phyloP scores from a whole-genome alignment of 768 basidiomycete genomes.

The Leccinum longicurvipes region DNA sequence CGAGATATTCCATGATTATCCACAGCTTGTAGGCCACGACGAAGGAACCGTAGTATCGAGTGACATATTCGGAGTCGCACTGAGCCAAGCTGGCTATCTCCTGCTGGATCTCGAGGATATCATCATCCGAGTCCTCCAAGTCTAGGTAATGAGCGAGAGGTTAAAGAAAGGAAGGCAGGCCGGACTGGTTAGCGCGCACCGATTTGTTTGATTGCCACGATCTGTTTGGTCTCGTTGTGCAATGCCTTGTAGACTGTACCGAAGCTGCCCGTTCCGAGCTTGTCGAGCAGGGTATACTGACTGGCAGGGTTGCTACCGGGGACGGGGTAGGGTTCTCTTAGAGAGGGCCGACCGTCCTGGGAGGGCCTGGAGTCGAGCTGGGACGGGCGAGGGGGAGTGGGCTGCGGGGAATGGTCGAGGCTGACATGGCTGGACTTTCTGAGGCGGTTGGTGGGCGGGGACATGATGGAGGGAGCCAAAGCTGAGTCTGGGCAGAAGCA shows the following conservation, averaged over 20 bases:
- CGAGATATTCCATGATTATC: conserved; percentile 99
- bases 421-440: conserved; percentile 39
- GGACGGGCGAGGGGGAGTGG: conserved; percentile 43
- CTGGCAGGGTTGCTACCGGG: conserved; percentile 80
- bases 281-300: conserved; percentile 91
- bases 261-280: conserved; percentile 96
- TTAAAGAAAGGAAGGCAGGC: conserved; percentile 2
- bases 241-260: conserved; percentile 97
- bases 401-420: conserved; percentile 28
- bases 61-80: conserved; percentile 96
- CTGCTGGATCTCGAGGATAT: conserved; percentile 97
- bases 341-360: conserved; percentile 32
- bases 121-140: conserved; percentile 96
- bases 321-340: conserved; percentile 61
- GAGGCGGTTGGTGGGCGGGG: conserved; percentile 36
- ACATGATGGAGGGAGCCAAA: conserved; percentile 39
- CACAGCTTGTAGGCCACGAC: conserved; percentile 96
- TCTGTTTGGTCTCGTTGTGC: conserved; percentile 90
- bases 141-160: conserved; percentile 46
- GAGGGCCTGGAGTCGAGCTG: conserved; percentile 43
- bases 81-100: conserved; percentile 96
- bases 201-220: conserved; percentile 98
- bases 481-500: conserved; percentile 5
- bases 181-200: conserved; percentile 49
- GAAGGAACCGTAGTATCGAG: conserved; percentile 95